Percentiles rank a stretch among this genome's conserved stretches.
Evolutionary conservation across 1,139 yeast genomes (phyloP).

Genomic region (Zygosaccharomyces sapae): DNA sequence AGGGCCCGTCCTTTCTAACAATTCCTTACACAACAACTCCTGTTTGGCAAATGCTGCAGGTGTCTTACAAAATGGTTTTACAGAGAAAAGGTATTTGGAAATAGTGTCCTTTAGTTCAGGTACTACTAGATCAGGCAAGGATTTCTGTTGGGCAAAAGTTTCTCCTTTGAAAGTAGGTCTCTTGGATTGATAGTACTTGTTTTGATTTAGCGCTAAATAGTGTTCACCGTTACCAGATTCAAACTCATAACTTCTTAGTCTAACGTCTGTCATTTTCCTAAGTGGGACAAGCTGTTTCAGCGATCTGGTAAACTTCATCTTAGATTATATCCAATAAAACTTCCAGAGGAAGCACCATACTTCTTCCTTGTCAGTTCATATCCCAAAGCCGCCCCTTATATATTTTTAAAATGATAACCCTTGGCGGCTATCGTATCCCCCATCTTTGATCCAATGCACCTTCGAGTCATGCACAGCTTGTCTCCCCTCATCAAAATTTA

Average conservation of each 20-base stretch:
- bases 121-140: conserved; percentile 82
- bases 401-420: background rate
- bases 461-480: background rate
- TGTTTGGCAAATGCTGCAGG: conserved; percentile 49
- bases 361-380: background rate
- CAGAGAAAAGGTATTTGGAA: conserved; percentile 61
- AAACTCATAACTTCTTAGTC: conserved; percentile 15
- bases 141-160: conserved; percentile 66
- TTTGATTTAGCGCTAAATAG: conserved; percentile 26
- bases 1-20: conserved; percentile 62
- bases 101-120: conserved; percentile 79
- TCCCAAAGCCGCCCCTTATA: background rate
- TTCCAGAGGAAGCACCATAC: background rate
- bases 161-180: conserved; percentile 50
- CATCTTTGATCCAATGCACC: background rate
- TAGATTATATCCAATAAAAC: background rate
- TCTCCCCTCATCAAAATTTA: background rate
- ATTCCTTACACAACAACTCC: conserved; percentile 59
- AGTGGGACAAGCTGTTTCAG: background rate
- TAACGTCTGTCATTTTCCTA: conserved; percentile 1
- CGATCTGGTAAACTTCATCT: conserved; percentile 1
- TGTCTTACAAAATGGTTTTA: conserved; percentile 62
- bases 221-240: conserved; percentile 30
- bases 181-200: conserved; percentile 21
- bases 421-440: conserved; percentile 4